Percentiles rank a stretch among this genome's conserved stretches.
These are phyloP conservation scores for Artemisia argyi DNA, from an alignment of 129 eudicot species.

Conservation along the genomic window DNA sequence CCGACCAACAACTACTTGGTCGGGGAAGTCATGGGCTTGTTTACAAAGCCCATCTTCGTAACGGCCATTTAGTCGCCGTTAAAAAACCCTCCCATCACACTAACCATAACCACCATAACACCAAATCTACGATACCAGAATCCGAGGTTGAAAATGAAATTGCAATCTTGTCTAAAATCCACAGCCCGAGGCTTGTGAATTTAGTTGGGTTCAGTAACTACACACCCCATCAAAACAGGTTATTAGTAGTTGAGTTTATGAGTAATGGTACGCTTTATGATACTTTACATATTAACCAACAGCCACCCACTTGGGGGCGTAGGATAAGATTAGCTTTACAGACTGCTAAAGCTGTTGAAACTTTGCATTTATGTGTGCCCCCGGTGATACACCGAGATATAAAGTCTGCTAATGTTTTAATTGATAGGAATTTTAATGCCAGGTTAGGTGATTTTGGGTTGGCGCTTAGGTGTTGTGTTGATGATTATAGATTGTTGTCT, in stretches of 20 bases:
- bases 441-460: constrained; percentile 89
- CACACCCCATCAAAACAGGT: constrained; percentile 41
- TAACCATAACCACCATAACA: constrained; percentile 11
- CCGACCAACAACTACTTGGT: constrained; percentile 75
- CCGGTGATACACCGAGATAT: constrained; percentile 91
- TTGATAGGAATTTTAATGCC: constrained; percentile 70
- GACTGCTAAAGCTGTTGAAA: constrained; percentile 73
- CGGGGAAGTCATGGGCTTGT: constrained; percentile 97
- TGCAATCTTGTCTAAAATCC: constrained; percentile 57
- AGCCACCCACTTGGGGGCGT: constrained; percentile 74
- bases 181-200: constrained; percentile 77
- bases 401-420: constrained; percentile 78
- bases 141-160: constrained; percentile 81
- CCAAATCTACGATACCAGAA: constrained; percentile 27
- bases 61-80: constrained; percentile 80
- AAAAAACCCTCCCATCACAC: constrained; percentile 59
- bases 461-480: constrained; percentile 64
- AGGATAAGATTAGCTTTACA: constrained; percentile 67
- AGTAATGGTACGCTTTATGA: constrained; percentile 79
- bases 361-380: constrained; percentile 61
- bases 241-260: constrained; percentile 86
- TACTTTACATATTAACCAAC: constrained; percentile 47
- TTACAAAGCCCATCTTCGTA: constrained; percentile 77
- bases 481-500: constrained; percentile 62
- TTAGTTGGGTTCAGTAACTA: constrained; percentile 60